phyloP scores from a whole-genome alignment of 768 basidiomycete genomes.

The Infundibulicybe gibba region DNA sequence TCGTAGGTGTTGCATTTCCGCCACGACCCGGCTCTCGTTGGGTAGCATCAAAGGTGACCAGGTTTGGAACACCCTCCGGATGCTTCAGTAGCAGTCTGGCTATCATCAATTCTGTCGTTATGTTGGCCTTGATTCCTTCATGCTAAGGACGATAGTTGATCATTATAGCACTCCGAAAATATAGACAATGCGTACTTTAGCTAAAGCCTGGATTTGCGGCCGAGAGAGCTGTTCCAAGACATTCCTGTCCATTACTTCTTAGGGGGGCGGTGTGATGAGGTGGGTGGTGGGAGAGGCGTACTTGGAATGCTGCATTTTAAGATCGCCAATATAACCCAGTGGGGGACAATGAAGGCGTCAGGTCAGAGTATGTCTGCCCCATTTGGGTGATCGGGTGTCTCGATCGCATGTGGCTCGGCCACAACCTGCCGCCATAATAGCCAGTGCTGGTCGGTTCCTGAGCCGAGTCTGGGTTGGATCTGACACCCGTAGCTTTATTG shows the following conservation, averaged over 20 bases:
- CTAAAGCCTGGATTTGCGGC: slow-evolving; percentile 13
- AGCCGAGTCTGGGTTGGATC: too few species aligned
- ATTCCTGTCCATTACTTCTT: not conserved
- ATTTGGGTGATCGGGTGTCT: too few species aligned
- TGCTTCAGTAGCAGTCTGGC: slow-evolving; percentile 10
- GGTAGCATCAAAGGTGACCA: too few species aligned
- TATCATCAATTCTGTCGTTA: slow-evolving; percentile 14
- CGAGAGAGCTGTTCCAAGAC: not conserved
- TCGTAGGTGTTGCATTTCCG: too few species aligned
- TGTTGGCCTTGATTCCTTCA: slow-evolving; percentile 17
- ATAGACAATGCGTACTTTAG: slow-evolving; percentile 8
- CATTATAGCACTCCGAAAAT: not conserved
- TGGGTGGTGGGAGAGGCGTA: not conserved
- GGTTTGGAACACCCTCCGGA: slow-evolving; percentile 9
- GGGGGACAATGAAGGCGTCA: too few species aligned
- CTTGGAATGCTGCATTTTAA: not conserved
- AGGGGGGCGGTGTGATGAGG: not conserved
- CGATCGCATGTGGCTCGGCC: too few species aligned
- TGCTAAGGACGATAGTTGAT: slow-evolving; percentile 7
- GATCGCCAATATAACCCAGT: not conserved
- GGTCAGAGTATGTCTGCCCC: too few species aligned
- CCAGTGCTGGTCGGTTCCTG: too few species aligned
- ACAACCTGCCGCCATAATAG: too few species aligned
- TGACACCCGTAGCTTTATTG: too few species aligned
- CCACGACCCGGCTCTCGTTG: too few species aligned